A percentile compares a stretch with the other conserved stretches of the same genome.
phyloP scores from a whole-genome alignment of 2,329 filamentous ascomycete species.

The Fusarium circinatum region DNA sequence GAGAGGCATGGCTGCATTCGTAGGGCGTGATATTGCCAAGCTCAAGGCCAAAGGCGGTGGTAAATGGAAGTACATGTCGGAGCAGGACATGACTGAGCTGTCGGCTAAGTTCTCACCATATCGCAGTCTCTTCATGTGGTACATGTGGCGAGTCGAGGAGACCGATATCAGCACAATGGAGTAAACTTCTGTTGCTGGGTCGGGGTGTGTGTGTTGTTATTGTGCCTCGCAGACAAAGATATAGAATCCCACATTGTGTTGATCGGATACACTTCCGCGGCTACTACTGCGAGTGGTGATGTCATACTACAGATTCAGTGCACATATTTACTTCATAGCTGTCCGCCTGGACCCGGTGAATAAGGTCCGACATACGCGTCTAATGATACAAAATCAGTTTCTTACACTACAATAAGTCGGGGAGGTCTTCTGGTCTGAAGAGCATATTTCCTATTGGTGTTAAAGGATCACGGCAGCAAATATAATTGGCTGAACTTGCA shows the following conservation, averaged over 20 bases:
- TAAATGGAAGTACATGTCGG: constrained; percentile 98
- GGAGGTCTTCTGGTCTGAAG: constrained; percentile 1
- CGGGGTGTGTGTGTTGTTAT: constrained; percentile 23
- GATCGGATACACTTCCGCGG: constrained; percentile 1
- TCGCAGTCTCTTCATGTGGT: constrained; percentile 96
- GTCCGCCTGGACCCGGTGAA: constrained; percentile 7
- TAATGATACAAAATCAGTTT: constrained; percentile 9
- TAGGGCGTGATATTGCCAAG: constrained; percentile 84
- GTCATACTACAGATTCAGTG: constrained; percentile 18
- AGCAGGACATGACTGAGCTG: constrained; percentile 88
- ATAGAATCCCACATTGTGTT: neutral
- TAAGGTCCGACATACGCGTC: neutral
- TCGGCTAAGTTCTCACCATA: constrained; percentile 86
- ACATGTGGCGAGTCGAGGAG: constrained; percentile 91
- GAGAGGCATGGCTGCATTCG: constrained; percentile 89
- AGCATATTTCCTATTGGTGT: neutral
- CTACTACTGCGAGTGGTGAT: constrained; percentile 29
- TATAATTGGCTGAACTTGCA: constrained; percentile 6
- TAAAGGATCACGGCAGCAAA: neutral
- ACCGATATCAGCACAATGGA: constrained; percentile 76
- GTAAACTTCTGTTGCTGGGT: constrained; percentile 37
- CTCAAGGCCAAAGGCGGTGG: constrained; percentile 81
- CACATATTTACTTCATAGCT: neutral
- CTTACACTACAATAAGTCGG: neutral
- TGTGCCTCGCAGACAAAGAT: neutral